Conservation (phyloP, 2,329 filamentous ascomycete genomes). For the Huntiella bhutanensis region DNA sequence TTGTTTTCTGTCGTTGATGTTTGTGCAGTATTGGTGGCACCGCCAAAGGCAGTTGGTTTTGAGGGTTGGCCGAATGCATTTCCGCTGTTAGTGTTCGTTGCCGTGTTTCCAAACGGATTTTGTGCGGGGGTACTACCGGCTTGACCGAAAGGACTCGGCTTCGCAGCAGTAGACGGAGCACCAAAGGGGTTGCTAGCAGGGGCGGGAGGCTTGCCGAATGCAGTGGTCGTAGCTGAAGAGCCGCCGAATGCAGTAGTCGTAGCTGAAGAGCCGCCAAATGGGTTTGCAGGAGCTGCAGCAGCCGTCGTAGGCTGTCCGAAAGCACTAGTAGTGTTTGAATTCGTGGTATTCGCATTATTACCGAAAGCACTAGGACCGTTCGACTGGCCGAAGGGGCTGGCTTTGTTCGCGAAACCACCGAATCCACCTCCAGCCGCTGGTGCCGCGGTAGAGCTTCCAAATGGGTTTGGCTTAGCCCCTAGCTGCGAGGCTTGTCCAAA, state of each 20-base stretch:
- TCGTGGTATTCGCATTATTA: constrained; percentile 17
- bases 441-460: constrained; percentile 11
- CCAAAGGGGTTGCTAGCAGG: constrained; percentile 16
- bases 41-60: constrained; percentile 4
- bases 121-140: not conserved
- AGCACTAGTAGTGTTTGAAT: constrained; percentile 15
- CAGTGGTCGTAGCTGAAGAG: constrained; percentile 5
- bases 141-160: constrained; percentile 10
- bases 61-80: constrained; percentile 7
- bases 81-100: constrained; percentile 3
- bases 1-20: constrained; percentile 13
- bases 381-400: constrained; percentile 20
- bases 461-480: constrained; percentile 9
- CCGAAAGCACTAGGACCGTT: constrained; percentile 14
- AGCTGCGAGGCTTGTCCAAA: constrained; percentile 16
- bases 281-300: not conserved
- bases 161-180: constrained; percentile 13
- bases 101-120: constrained; percentile 9
- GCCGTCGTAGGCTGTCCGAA: constrained; percentile 20
- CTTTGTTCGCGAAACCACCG: constrained; percentile 19
- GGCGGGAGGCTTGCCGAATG: constrained; percentile 15
- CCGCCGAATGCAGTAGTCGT: not conserved
- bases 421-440: constrained; percentile 9
- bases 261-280: constrained; percentile 14
- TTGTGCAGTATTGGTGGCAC: not conserved